phyloP scores from a whole-genome alignment of 129 eudicot genomes.

The Arctium minus region DNA sequence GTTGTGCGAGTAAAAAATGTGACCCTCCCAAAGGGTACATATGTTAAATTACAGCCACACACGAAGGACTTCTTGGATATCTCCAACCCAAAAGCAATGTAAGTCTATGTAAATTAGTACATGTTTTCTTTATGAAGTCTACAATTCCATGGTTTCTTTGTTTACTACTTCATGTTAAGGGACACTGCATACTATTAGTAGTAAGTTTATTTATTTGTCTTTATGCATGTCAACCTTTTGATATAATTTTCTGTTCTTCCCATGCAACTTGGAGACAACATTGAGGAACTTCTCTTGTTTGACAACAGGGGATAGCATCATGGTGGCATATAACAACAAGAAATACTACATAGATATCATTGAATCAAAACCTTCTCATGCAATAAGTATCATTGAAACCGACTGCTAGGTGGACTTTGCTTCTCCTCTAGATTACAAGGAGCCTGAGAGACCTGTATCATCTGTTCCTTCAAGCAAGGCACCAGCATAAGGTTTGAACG shows the following conservation, averaged over 20 bases:
- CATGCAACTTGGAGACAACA: slow-evolving; percentile 91
- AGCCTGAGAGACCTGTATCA: slow-evolving; percentile 60
- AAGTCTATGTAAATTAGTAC: neutral
- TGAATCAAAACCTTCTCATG: slow-evolving; percentile 85
- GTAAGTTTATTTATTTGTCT: neutral
- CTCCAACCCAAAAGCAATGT: slow-evolving; percentile 85
- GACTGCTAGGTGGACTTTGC: slow-evolving; percentile 99
- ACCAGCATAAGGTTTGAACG: slow-evolving; percentile 51
- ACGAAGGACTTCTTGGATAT: slow-evolving; percentile 88
- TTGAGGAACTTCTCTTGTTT: slow-evolving; percentile 96
- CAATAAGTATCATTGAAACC: slow-evolving; percentile 83
- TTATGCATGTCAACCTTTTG: neutral
- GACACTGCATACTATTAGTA: neutral
- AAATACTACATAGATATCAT: slow-evolving; percentile 89
- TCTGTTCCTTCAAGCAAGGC: slow-evolving; percentile 49
- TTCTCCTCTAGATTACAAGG: slow-evolving; percentile 92
- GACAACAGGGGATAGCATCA: slow-evolving; percentile 89
- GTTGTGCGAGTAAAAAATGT: slow-evolving; percentile 70
- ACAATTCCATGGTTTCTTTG: neutral
- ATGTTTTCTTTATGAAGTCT: neutral
- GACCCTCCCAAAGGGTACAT: slow-evolving; percentile 90
- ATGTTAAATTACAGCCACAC: slow-evolving; percentile 91
- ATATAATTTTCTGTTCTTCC: neutral
- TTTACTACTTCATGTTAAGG: neutral
- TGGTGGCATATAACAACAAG: slow-evolving; percentile 92